These are phyloP conservation scores for Neonectria hederae DNA, from an alignment of 2,329 filamentous ascomycete species.

Conservation along the genomic window DNA sequence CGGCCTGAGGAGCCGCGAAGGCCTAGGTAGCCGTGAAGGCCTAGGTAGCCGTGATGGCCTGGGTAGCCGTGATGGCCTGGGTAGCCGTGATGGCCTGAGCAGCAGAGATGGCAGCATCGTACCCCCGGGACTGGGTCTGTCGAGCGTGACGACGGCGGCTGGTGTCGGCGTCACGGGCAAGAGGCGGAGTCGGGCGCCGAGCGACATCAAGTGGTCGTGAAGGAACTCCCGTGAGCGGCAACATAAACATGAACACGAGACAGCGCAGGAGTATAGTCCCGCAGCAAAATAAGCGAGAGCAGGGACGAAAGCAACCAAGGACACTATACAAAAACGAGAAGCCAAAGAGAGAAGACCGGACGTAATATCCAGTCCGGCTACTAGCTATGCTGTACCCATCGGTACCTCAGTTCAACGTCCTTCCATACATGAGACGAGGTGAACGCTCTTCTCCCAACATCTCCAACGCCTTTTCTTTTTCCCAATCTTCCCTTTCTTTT, in stretches of 20 bases:
- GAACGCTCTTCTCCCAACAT: background rate
- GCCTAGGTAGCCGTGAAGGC: too few species aligned
- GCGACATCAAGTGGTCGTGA: constrained; percentile 42
- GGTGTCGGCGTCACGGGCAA: constrained; percentile 30
- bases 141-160: constrained; percentile 21
- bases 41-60: too few species aligned
- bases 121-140: constrained; percentile 26
- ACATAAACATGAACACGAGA: background rate
- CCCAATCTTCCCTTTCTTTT: background rate
- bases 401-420: background rate
- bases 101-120: constrained; percentile 34
- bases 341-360: background rate
- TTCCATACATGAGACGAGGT: background rate
- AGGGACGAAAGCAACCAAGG: background rate
- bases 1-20: constrained; percentile 24
- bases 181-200: constrained; percentile 41
- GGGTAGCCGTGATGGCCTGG: constrained; percentile 19
- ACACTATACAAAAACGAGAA: background rate
- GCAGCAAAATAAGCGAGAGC: background rate
- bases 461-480: background rate
- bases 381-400: background rate
- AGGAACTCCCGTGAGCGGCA: background rate
- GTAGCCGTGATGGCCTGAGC: constrained; percentile 24
- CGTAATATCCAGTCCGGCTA: background rate
- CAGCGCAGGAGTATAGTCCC: background rate